Base-by-base conservation (phyloP, 31 red algal genomes). In the Bonnemaisonia californica region DNA sequence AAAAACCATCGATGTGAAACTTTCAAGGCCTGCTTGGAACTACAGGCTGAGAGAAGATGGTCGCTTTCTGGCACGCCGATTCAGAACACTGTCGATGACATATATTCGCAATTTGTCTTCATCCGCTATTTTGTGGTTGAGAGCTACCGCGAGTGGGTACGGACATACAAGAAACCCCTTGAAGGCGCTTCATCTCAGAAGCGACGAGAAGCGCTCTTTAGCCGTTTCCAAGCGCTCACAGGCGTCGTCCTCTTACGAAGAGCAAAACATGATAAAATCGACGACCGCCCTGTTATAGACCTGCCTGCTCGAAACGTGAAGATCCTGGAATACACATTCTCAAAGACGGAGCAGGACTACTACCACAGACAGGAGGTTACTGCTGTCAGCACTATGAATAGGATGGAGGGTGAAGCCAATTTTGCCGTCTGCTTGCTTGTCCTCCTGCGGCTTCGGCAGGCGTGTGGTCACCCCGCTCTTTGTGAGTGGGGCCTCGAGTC, bases 11-110 rank as follows among this genome's bases (percentile, higher is more conserved):
- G 62, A 3, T 72, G 77, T 21, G 58, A 72, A 48, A 34, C 60
- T 24, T 80, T 80, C 38, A 39, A 62, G 2, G 95, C 86, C 5
- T 55, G 54, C 35, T 62, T 40, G 34, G 35, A 86, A 30, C 42
- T 97, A 11, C n/a, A 76, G 2, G 64, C 90, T 3, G 27, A n/a
- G 4, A 61, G 66, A 32, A 83, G 87, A 54, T 93, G 90, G 90
- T 62, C 69, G 31, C 78, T 93, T 45, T 91, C 95, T 2, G 95
- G 95, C 26, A 97, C 95, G 7, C 95, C 95, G 12, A 75, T 97
- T 38, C 95, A 97, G 60, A 97, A 97, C 66, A 83, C 68, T 3
- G 65, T 91, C 42, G 91, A 97, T 57, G 95, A 97, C 54, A 76
- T 97, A 41, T 93, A 83, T 60, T 76, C 83, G 3, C 77, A 91